phyloP scores from a whole-genome alignment of 2,329 filamentous ascomycete species.

The Curvularia lunata region DNA sequence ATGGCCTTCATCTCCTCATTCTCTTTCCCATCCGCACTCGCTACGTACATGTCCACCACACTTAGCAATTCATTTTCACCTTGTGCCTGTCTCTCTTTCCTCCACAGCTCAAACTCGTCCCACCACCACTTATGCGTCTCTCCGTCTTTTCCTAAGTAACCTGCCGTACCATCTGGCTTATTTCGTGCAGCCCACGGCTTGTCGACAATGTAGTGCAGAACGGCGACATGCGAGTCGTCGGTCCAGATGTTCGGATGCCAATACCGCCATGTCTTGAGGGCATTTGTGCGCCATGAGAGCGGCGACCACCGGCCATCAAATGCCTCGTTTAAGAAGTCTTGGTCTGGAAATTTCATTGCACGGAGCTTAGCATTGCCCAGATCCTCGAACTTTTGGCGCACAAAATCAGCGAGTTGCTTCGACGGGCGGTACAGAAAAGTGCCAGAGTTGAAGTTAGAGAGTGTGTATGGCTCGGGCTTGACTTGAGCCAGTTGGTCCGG shows the following conservation, averaged over 20 bases:
- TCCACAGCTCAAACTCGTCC: conserved; percentile 55
- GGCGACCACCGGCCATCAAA: conserved; percentile 55
- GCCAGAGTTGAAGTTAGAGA: conserved; percentile 59
- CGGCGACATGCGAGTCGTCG: conserved; percentile 55
- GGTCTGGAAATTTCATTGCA: conserved; percentile 60
- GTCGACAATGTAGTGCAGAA: conserved; percentile 62
- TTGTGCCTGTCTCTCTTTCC: conserved; percentile 29
- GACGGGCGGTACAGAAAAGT: conserved; percentile 59
- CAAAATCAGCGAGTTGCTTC: conserved; percentile 46
- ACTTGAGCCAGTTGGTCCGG: conserved; percentile 43
- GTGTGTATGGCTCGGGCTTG: conserved; percentile 45
- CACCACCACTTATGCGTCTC: conserved; percentile 62
- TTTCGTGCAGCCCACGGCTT: conserved; percentile 60
- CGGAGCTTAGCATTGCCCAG: conserved; percentile 45
- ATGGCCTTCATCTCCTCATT: conserved; percentile 41
- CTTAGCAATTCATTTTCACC: conserved; percentile 29
- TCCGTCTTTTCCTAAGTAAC: conserved; percentile 59
- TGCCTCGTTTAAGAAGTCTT: conserved; percentile 60
- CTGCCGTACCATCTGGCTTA: conserved; percentile 50
- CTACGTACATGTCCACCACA: conserved; percentile 33
- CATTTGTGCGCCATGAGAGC: conserved; percentile 60
- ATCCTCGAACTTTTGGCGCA: conserved; percentile 52
- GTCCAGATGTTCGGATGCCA: conserved; percentile 60
- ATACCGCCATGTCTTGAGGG: conserved; percentile 61
- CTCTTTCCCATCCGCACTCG: conserved; percentile 26